These are phyloP conservation scores for Actinomortierella ambigua DNA, from an alignment of 371 early-diverging fungal species.

Conservation along the genomic window DNA sequence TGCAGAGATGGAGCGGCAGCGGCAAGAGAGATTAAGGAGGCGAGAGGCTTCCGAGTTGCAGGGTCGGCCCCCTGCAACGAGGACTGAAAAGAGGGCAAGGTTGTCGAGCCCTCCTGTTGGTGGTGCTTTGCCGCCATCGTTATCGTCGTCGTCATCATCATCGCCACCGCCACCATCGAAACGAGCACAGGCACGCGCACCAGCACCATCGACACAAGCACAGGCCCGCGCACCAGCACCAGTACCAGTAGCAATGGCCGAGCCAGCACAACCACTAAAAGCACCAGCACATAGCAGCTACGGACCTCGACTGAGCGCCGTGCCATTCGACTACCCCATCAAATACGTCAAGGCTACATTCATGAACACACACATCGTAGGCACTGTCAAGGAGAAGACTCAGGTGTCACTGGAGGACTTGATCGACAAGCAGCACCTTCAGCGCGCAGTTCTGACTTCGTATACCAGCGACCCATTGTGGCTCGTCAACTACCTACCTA, in stretches of 20 bases:
- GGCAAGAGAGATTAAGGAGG: slow-evolving; percentile 22
- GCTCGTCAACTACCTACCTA: slow-evolving; percentile 24
- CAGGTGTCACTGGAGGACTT: slow-evolving; percentile 21
- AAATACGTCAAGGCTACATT: slow-evolving; percentile 24
- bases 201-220: neutral
- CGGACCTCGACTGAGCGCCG: neutral
- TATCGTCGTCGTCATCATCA: no score
- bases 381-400: slow-evolving; percentile 4
- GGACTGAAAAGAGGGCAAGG: slow-evolving; percentile 1
- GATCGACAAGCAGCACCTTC: slow-evolving; percentile 11
- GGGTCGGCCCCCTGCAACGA: neutral
- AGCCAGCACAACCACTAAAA: neutral
- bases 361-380: slow-evolving; percentile 22
- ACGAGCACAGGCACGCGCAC: neutral
- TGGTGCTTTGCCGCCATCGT: neutral
- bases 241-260: neutral
- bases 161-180: neutral
- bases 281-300: neutral
- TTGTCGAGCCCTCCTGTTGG: neutral
- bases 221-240: neutral
- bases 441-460: slow-evolving; percentile 26
- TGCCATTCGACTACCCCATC: slow-evolving; percentile 2
- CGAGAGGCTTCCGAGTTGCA: neutral
- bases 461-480: slow-evolving; percentile 14
- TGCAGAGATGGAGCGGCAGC: slow-evolving; percentile 29